A percentile compares a stretch with the other conserved stretches of the same genome.
Conservation (phyloP, 1,284 basidiomycete genomes). For the Boletus holoroseus region DNA sequence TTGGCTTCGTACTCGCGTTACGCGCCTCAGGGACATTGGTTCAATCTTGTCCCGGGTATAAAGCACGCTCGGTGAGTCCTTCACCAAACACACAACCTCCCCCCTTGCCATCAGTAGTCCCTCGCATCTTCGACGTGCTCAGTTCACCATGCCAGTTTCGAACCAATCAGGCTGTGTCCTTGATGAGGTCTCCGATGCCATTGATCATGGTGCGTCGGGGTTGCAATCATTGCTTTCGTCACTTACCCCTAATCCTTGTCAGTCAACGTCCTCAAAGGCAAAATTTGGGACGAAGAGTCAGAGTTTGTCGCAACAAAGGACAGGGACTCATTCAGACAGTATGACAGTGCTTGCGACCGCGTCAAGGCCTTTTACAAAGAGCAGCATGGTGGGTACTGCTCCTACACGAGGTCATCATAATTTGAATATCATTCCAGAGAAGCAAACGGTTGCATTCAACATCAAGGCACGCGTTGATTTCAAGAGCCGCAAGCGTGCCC, state of each 20-base stretch:
- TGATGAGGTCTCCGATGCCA: constrained; percentile 66
- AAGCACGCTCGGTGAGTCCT: constrained; percentile 10
- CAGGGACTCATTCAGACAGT: constrained; percentile 68
- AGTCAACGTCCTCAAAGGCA: constrained; percentile 67
- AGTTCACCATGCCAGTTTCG: constrained; percentile 25
- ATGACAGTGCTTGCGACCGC: constrained; percentile 76
- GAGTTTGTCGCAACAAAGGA: constrained; percentile 74
- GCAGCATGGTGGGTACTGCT: constrained; percentile 61
- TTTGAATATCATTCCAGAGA: constrained; percentile 45
- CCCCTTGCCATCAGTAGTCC: background rate
- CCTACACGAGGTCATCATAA: background rate
- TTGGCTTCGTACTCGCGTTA: constrained; percentile 10
- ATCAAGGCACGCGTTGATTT: constrained; percentile 70
- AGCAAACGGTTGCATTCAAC: constrained; percentile 86
- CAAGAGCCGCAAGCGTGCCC: constrained; percentile 55
- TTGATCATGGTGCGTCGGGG: constrained; percentile 60
- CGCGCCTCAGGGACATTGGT: constrained; percentile 1
- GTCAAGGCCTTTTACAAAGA: constrained; percentile 86
- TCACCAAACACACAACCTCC: background rate
- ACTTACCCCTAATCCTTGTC: background rate
- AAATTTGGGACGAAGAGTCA: constrained; percentile 55
- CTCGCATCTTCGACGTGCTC: background rate
- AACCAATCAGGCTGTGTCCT: constrained; percentile 38
- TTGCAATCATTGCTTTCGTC: too few species aligned
- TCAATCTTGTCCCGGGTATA: constrained; percentile 19